Conservation (phyloP, 306 rosid species). For the Cercis canadensis region DNA sequence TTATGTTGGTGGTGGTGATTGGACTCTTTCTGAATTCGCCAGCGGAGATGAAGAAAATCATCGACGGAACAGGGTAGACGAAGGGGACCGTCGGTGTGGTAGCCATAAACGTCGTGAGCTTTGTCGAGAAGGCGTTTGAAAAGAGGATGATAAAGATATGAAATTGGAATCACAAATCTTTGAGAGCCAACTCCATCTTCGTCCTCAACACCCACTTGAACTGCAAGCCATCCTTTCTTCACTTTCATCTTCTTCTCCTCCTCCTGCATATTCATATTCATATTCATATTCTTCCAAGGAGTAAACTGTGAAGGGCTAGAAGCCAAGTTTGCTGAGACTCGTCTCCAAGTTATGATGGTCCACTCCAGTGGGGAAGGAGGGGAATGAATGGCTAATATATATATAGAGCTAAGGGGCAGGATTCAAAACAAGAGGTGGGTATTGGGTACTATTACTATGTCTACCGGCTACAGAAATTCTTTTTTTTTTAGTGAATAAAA, state of each 20-base stretch:
- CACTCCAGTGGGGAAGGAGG: conserved; percentile 11
- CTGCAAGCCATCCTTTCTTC: conserved; percentile 74
- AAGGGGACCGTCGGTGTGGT: conserved; percentile 77
- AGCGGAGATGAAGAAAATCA: conserved; percentile 66
- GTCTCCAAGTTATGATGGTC: conserved; percentile 7
- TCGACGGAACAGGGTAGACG: conserved; percentile 75
- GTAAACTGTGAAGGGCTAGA: too few relatives aligned
- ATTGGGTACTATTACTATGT: too few relatives aligned
- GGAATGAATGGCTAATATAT: conserved; percentile 16
- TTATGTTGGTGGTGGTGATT: conserved; percentile 13
- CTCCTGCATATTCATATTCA: too few relatives aligned
- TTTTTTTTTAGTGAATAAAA: too few relatives aligned
- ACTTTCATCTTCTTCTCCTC: conserved; percentile 67
- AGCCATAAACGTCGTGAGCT: conserved; percentile 72
- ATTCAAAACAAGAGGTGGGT: too few relatives aligned
- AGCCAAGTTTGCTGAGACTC: too few relatives aligned
- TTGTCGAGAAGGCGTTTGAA: conserved; percentile 63
- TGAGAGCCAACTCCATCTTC: conserved; percentile 52
- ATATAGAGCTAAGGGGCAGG: not conserved
- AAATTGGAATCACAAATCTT: conserved; percentile 62
- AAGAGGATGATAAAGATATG: conserved; percentile 70
- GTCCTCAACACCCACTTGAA: conserved; percentile 67
- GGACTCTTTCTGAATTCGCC: conserved; percentile 66
- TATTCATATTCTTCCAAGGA: too few relatives aligned
- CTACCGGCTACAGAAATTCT: too few relatives aligned